Conservation (phyloP, 345 rosid species). For the Brassica cretica region DNA sequence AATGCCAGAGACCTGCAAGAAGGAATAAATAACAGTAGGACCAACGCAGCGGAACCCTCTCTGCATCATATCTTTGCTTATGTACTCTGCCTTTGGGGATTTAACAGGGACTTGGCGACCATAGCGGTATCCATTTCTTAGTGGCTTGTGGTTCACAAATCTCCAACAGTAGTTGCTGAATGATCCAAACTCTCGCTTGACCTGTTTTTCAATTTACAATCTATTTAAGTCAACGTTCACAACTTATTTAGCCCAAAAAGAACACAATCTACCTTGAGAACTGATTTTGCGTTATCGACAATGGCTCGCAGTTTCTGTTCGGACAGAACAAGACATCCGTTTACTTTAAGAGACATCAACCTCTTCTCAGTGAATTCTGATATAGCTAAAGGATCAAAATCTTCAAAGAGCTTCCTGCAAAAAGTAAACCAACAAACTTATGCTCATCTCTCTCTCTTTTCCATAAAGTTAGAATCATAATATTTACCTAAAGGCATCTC, state of each 20-base stretch:
- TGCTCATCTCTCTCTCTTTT: neutral
- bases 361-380: slow-evolving; percentile 73
- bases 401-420: slow-evolving; percentile 73
- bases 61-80: slow-evolving; percentile 91
- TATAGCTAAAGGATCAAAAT: slow-evolving; percentile 62
- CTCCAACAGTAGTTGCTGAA: slow-evolving; percentile 81
- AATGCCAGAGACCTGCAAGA: slow-evolving; percentile 82
- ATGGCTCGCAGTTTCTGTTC: slow-evolving; percentile 89
- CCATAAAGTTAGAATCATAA: neutral
- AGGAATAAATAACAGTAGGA: slow-evolving; percentile 77
- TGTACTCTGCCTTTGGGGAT: slow-evolving; percentile 82
- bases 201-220: neutral
- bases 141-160: slow-evolving; percentile 64
- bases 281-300: slow-evolving; percentile 68
- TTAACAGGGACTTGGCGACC: slow-evolving; percentile 81
- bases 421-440: neutral
- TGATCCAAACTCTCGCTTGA: slow-evolving; percentile 76
- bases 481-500: slow-evolving; percentile 65
- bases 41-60: slow-evolving; percentile 95
- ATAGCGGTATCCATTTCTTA: slow-evolving; percentile 65
- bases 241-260: neutral
- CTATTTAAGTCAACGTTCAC: neutral
- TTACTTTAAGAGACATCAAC: slow-evolving; percentile 61
- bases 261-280: slow-evolving; percentile 55
- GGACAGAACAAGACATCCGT: slow-evolving; percentile 63